phyloP scores from a whole-genome alignment of 2,329 filamentous ascomycete species.

The Fusarium buharicum region DNA sequence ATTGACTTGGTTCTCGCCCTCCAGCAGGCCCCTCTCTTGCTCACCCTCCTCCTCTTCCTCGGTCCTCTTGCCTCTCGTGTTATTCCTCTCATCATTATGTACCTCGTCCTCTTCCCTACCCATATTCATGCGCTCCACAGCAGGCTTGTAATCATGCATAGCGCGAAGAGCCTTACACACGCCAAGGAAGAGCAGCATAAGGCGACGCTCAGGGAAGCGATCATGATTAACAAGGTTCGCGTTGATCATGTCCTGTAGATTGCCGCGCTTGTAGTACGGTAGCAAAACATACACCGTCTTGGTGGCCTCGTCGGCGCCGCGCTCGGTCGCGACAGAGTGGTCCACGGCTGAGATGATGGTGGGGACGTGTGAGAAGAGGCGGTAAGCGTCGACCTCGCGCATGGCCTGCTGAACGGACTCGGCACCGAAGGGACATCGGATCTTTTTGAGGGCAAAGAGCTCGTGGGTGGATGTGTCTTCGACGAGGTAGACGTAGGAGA shows the following conservation, averaged over 20 bases:
- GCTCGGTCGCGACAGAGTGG: slow-evolving; percentile 81
- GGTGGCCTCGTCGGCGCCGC: slow-evolving; percentile 68
- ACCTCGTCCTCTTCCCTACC: slow-evolving; percentile 55
- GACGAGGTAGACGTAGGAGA: slow-evolving; percentile 98
- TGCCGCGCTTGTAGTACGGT: slow-evolving; percentile 94
- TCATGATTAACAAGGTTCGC: slow-evolving; percentile 97
- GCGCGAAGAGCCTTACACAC: slow-evolving; percentile 87
- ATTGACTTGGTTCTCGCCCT: slow-evolving; percentile 74
- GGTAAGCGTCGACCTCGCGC: slow-evolving; percentile 97
- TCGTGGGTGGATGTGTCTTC: slow-evolving; percentile 87
- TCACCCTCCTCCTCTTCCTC: slow-evolving; percentile 77
- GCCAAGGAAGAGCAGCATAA: slow-evolving; percentile 92
- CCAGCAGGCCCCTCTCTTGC: slow-evolving; percentile 86
- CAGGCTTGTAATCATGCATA: slow-evolving; percentile 85
- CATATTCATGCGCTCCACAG: slow-evolving; percentile 64
- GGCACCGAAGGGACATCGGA: slow-evolving; percentile 95
- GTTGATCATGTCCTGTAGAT: slow-evolving; percentile 98
- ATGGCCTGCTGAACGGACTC: slow-evolving; percentile 95
- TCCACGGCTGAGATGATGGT: slow-evolving; percentile 90
- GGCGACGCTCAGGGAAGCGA: slow-evolving; percentile 83
- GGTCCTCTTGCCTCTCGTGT: slow-evolving; percentile 55
- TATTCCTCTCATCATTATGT: slow-evolving; percentile 48
- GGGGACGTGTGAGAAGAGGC: slow-evolving; percentile 81
- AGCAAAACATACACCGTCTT: slow-evolving; percentile 98
- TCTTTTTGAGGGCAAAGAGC: slow-evolving; percentile 97